Conservation (phyloP, 306 rosid species). For the Fragaria ananassa region DNA sequence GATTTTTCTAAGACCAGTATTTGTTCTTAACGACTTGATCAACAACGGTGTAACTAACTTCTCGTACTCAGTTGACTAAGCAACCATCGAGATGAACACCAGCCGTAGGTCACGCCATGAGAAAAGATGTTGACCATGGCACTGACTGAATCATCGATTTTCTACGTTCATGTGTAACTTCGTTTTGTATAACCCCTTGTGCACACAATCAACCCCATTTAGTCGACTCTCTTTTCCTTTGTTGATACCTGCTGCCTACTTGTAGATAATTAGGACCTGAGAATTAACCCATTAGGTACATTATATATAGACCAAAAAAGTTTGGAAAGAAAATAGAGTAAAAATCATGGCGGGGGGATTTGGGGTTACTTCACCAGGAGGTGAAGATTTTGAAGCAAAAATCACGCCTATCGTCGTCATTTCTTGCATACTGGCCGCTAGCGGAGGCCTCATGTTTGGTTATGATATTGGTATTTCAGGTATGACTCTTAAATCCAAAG, state of each 20-base stretch:
- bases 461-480: constrained; percentile 63
- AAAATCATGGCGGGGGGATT: constrained; percentile 34
- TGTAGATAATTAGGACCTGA: background rate
- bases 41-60: constrained; percentile 15
- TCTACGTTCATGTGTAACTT: background rate
- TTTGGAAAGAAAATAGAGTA: background rate
- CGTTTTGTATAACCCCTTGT: background rate
- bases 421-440: constrained; percentile 54
- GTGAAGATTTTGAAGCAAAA: constrained; percentile 38
- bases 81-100: constrained; percentile 6
- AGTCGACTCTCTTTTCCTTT: background rate
- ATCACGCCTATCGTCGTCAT: constrained; percentile 42
- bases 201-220: background rate
- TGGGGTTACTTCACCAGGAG: background rate
- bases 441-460: constrained; percentile 70
- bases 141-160: background rate
- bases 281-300: background rate
- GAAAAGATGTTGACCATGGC: constrained; percentile 11
- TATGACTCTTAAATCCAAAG: background rate
- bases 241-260: background rate
- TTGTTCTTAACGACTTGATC: constrained; percentile 6
- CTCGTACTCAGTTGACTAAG: constrained; percentile 8
- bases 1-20: background rate
- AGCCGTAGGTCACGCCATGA: background rate
- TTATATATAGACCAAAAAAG: background rate